Evolutionary conservation across 2,329 filamentous ascomycete species (phyloP), one percentile per base, ranked within the genome.

Genomic region (Colletotrichum tanaceti): DNA sequence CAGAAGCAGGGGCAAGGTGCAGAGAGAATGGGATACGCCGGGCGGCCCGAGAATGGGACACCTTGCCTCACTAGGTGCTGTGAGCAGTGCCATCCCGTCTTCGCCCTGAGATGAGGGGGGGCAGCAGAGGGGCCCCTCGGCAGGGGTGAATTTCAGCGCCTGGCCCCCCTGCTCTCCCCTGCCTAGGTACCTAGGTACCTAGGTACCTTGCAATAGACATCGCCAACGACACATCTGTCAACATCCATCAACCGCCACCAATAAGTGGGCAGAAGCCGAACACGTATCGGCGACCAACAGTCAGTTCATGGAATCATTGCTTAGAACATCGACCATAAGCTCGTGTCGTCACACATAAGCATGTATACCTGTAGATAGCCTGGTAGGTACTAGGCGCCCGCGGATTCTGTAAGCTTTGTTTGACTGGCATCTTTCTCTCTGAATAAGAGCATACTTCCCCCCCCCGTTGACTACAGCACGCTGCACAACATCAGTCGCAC

Each of bases 11-110:
- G 59, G 59, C 20, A 47, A 52, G 59, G 61, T 53, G 13, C 9
- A 53, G 18, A 22, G 32, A 38, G 50, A 53, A 58, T 43, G 65
- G 39, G 46, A 43, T n/a, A 64, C 65, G n/a, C n/a, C n/a, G n/a
- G n/a, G n/a, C n/a, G n/a, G n/a, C n/a, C n/a, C n/a, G 32, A 38
- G 50, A 53, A 58, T 43, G 65, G 39, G 46, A 43, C 22, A 64
- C 65, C 61, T 68, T 59, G 64, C 65, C 65, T 64, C 62, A 68
- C 39, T 55, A 68, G 55, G 47, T 68, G 60, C 60, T 49, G 38
- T 41, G 24, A 65, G 61, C 54, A 68, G 35, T 68, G 65, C 65
- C 60, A 68, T 68, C 65, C 65, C 61, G 65, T 68, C 65, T 60
- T 68, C 61, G 62, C 61, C 59, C 49, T 68, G 54, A 68, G 61